Conservation (phyloP, 129 eudicot species). For the Flaveria bidentis region DNA sequence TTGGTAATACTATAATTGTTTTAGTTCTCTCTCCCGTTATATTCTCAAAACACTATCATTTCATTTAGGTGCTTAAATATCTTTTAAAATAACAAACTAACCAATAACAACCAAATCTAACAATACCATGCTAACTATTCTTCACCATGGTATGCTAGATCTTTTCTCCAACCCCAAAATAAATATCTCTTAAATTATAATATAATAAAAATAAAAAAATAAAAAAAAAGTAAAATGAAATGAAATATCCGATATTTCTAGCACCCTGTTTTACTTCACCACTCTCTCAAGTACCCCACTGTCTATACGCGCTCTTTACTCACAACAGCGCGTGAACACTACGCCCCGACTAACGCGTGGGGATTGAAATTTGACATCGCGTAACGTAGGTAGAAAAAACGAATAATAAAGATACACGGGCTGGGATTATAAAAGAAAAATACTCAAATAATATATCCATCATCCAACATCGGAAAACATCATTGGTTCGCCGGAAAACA, state of each 20-base stretch:
- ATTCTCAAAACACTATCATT: no score
- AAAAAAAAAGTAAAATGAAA: not conserved
- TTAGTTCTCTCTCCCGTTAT: no score
- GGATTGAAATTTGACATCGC: not conserved
- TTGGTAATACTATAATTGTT: no score
- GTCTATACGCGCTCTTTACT: not conserved
- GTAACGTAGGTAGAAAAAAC: slow-evolving; percentile 18
- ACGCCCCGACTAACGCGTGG: not conserved
- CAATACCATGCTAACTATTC: no score
- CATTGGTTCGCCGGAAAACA: slow-evolving; percentile 4
- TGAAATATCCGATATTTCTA: slow-evolving; percentile 19
- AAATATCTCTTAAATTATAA: not conserved
- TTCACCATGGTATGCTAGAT: not conserved
- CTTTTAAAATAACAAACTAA: no score
- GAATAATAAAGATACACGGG: not conserved
- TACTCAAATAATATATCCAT: no score
- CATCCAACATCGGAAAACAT: not conserved
- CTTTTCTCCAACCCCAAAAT: not conserved
- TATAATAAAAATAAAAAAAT: not conserved
- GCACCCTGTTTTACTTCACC: not conserved
- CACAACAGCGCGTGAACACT: not conserved
- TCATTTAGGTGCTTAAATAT: no score
- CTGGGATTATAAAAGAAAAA: no score
- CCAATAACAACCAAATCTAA: no score
- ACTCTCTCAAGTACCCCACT: not conserved